phyloP scores from a whole-genome alignment of 768 basidiomycete genomes.

The Suillus subaureus region DNA sequence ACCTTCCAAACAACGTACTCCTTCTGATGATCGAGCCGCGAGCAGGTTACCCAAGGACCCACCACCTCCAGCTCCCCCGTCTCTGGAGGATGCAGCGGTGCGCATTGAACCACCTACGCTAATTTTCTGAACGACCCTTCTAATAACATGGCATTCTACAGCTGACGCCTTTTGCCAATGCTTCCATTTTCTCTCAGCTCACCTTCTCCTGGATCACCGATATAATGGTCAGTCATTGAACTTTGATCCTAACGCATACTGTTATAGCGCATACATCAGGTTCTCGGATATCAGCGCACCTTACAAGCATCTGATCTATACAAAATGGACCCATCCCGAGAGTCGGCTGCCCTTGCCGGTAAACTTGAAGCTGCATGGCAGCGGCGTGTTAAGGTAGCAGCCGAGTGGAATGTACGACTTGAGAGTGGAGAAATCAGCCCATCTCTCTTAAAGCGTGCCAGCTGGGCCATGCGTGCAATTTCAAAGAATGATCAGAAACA shows the following conservation, averaged over 20 bases:
- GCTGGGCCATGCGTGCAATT: conserved; percentile 40
- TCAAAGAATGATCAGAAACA: conserved; percentile 10
- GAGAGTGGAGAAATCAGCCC: conserved; percentile 48
- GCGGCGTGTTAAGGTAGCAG: conserved; percentile 47
- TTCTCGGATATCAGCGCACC: conserved; percentile 69
- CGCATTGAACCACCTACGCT: conserved; percentile 7
- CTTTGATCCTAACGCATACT: not conserved
- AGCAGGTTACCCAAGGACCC: conserved; percentile 59
- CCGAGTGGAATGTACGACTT: conserved; percentile 57
- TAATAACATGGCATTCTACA: conserved; percentile 19
- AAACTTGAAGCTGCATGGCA: conserved; percentile 60
- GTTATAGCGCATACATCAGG: conserved; percentile 28
- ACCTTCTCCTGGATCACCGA: conserved; percentile 70
- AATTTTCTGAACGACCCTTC: not conserved
- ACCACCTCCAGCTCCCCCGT: conserved; percentile 56
- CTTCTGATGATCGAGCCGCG: not conserved
- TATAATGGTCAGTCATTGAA: conserved; percentile 44
- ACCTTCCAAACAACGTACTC: not conserved
- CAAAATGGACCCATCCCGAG: conserved; percentile 56
- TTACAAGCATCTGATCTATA: conserved; percentile 77
- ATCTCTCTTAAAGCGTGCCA: conserved; percentile 34
- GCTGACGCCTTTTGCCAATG: conserved; percentile 59
- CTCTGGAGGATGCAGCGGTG: conserved; percentile 58
- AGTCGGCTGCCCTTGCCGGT: conserved; percentile 51
- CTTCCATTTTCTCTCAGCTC: conserved; percentile 59